Evolutionary conservation across 176 grass and related monocot genomes (phyloP).

Genomic region (Oryza meyeriana): DNA sequence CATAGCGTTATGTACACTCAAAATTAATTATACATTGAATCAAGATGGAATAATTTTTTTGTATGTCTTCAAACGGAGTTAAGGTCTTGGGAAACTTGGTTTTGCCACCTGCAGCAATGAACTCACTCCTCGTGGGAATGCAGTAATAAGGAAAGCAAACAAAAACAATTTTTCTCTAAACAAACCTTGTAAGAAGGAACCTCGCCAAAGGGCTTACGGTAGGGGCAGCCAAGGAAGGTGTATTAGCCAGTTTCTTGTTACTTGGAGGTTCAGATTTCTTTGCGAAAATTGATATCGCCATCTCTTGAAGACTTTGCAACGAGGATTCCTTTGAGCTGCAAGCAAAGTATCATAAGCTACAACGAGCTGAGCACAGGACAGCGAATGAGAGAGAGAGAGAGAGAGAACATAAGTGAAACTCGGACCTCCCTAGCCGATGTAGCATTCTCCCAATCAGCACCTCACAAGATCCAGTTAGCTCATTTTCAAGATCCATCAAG

Average conservation of each 20-base stretch:
- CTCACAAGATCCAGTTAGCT: slow-evolving; percentile 83
- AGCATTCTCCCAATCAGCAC: slow-evolving; percentile 61
- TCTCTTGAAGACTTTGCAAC: slow-evolving; percentile 66
- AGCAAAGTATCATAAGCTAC: slow-evolving; percentile 5
- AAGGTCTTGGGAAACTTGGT: slow-evolving; percentile 92
- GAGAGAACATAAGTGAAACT: not conserved
- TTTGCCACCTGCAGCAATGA: slow-evolving; percentile 77
- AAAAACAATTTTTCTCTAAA: slow-evolving; percentile 16
- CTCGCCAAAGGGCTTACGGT: slow-evolving; percentile 78
- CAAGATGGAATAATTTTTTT: slow-evolving; percentile 27
- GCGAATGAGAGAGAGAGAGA: not conserved
- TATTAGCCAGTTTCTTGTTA: slow-evolving; percentile 56
- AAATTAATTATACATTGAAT: slow-evolving; percentile 65
- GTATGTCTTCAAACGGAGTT: slow-evolving; percentile 61
- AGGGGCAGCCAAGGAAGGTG: slow-evolving; percentile 49
- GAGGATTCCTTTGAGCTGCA: slow-evolving; percentile 78
- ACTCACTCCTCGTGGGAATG: slow-evolving; percentile 13
- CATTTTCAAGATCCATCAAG: slow-evolving; percentile 81
- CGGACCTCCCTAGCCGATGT: slow-evolving; percentile 68
- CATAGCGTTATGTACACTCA: slow-evolving; percentile 71
- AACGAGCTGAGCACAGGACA: not conserved
- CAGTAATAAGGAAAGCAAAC: not conserved
- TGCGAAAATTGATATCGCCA: slow-evolving; percentile 48
- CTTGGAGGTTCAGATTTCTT: slow-evolving; percentile 48
- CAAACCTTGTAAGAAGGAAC: slow-evolving; percentile 94